phyloP scores from a whole-genome alignment of 179 eudicot genomes.

The Nepenthes alata region DNA sequence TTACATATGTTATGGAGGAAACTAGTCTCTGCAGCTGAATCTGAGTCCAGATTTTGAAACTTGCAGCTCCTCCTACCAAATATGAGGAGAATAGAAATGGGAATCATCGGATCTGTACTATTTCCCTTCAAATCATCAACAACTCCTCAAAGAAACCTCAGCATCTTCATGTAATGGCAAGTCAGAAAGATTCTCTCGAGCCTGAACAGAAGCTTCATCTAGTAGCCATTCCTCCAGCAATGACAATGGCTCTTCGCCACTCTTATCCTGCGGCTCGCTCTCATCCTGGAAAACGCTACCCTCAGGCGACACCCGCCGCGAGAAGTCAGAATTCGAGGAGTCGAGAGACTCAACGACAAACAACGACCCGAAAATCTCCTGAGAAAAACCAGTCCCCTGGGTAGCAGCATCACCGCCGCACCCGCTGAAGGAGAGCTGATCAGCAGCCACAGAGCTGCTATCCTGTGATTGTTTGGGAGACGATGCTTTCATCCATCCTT shows the following conservation, averaged over 20 bases:
- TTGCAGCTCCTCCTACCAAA: too few species aligned
- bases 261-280: slow-evolving; percentile 10
- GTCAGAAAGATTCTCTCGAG: slow-evolving; percentile 17
- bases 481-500: slow-evolving; percentile 29
- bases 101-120: too few species aligned
- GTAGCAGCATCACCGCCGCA: too few species aligned
- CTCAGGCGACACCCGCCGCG: slow-evolving; percentile 11
- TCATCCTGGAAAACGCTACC: slow-evolving; percentile 21
- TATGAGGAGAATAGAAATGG: too few species aligned
- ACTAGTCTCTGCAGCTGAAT: too few species aligned
- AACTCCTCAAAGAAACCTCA: too few species aligned
- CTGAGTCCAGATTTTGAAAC: too few species aligned
- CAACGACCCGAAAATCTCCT: slow-evolving; percentile 8
- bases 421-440: background rate
- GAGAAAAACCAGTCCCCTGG: too few species aligned
- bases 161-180: slow-evolving; percentile 20
- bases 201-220: slow-evolving; percentile 12
- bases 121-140: too few species aligned
- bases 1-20: too few species aligned
- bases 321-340: slow-evolving; percentile 18
- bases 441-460: background rate
- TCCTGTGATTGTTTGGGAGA: slow-evolving; percentile 11
- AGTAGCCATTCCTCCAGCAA: slow-evolving; percentile 31
- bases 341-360: slow-evolving; percentile 17
- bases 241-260: slow-evolving; percentile 12